Conservation (phyloP, 805 yeast species). For the Pichia nakasei region DNA sequence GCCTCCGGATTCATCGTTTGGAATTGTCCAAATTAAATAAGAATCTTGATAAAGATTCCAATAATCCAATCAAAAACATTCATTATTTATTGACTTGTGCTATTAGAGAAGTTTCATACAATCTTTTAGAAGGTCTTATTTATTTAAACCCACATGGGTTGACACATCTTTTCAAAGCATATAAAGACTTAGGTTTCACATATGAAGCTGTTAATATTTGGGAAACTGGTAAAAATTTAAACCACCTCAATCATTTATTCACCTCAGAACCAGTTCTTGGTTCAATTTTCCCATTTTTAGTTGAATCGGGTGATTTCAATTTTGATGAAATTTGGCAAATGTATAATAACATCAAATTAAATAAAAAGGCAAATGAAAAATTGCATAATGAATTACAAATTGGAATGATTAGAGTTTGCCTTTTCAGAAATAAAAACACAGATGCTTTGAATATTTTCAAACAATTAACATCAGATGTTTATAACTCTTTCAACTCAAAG, state of each 20-base stretch:
- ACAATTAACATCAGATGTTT: constrained; percentile 45
- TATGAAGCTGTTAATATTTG: constrained; percentile 62
- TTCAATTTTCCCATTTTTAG: constrained; percentile 57
- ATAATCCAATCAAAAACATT: constrained; percentile 48
- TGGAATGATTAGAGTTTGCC: constrained; percentile 68
- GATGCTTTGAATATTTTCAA: constrained; percentile 60
- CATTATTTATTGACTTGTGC: constrained; percentile 41
- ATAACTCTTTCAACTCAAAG: constrained; percentile 20
- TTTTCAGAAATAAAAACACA: constrained; percentile 54
- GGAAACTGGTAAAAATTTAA: constrained; percentile 51
- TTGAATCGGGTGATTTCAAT: constrained; percentile 46
- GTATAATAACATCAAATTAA: constrained; percentile 32
- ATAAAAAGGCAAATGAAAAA: constrained; percentile 25
- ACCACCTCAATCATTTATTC: constrained; percentile 35
- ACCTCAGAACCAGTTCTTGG: constrained; percentile 61
- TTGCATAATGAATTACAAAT: constrained; percentile 44
- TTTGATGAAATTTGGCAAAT: constrained; percentile 54
- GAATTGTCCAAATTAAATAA: constrained; percentile 47
- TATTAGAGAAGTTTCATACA: constrained; percentile 43
- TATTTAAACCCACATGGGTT: constrained; percentile 44
- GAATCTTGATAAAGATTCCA: constrained; percentile 50
- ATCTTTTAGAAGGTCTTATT: constrained; percentile 37
- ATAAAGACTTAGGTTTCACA: constrained; percentile 50
- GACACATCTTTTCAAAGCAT: constrained; percentile 47
- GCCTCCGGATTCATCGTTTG: constrained; percentile 45